Evolutionary conservation across 2,329 filamentous ascomycete species (phyloP), one percentile per base, ranked within the genome.

Genomic region (Shiraia sp.): DNA sequence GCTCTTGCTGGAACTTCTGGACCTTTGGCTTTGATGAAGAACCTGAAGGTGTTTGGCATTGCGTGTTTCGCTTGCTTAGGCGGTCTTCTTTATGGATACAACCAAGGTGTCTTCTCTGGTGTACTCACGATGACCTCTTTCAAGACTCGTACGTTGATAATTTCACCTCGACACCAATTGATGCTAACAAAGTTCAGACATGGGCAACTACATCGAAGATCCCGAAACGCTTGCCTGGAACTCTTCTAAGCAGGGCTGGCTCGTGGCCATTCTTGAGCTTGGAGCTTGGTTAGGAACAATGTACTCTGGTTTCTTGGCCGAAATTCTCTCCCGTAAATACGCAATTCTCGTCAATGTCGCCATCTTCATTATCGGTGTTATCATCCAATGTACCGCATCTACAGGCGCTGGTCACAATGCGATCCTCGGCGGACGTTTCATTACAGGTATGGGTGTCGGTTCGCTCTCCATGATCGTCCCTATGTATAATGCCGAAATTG

Each of bases 91-190:
- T 82, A 87, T 62, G 84, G 87, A n/a, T 89, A 88, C 71, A 88
- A 89, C 59, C 84, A 88, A 31, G 86, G 86, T 54, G 85, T 88
- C 67, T 87, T 88, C 68, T 82, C 81, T n/a, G 85, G 86, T 25
- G 80, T 90, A 10, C 58, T 81, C 36, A 75, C 71, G 23, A 77
- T 78, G 74, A 55, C 59, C 5, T 67, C 71, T 1, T 78, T 77
- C 51, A 68, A 71, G 24, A 42, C 63, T 27, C 66, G 65, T 72
- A 49, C 57, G 64, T 55, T 15, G n/a, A 14, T 27, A 15, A 19
- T 22, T 22, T 22, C 14, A 17, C 4, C n/a, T 15, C 3, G 19
- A 4, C 4, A 10, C 19, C 10, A 12, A 19, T 23, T 15, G 10
- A 12, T 39, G 10, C 6, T 12, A 10, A 8, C 10, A 28, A 4